A percentile compares a stretch with the other conserved stretches of the same genome.
These are phyloP conservation scores for Ceratorhiza oryzae-sativae DNA, from an alignment of 1,284 basidiomycete genomes.

Conservation along the genomic window DNA sequence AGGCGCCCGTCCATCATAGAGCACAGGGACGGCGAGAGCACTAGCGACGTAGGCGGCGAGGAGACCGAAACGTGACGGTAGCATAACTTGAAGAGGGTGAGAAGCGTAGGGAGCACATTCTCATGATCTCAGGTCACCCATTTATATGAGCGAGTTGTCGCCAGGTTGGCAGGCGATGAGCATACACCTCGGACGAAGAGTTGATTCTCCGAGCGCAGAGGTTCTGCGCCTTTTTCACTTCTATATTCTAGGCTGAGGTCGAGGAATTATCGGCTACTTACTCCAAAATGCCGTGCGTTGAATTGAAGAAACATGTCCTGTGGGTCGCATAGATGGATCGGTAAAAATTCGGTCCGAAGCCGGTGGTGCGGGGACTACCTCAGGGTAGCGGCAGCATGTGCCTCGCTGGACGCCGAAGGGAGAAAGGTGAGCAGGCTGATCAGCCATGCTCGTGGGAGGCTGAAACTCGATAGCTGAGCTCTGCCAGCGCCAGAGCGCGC, in stretches of 20 bases:
- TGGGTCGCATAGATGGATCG: not conserved
- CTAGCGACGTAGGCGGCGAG: constrained; percentile 27
- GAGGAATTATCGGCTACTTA: constrained; percentile 16
- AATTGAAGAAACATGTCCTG: not conserved
- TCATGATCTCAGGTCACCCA: not conserved
- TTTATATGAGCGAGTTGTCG: not conserved
- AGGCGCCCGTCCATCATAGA: constrained; percentile 64
- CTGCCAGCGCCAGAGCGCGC: not conserved
- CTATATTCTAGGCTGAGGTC: not conserved
- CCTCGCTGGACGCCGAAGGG: not conserved
- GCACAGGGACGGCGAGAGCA: constrained; percentile 52
- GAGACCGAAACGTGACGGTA: not conserved
- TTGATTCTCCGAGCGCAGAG: not conserved
- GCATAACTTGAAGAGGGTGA: not conserved
- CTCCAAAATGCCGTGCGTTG: not conserved
- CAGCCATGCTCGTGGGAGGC: not conserved
- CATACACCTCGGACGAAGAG: not conserved
- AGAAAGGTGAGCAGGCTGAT: not conserved
- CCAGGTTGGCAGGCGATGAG: not conserved
- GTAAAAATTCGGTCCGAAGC: constrained; percentile 20
- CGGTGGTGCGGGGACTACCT: constrained; percentile 39
- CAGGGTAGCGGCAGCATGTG: constrained; percentile 44
- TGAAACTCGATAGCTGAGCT: constrained; percentile 4
- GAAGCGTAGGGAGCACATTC: not conserved
- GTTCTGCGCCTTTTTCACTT: not conserved